Evolutionary conservation across 2,329 filamentous ascomycete genomes (phyloP).

Genomic region (Trichoderma polysporum): DNA sequence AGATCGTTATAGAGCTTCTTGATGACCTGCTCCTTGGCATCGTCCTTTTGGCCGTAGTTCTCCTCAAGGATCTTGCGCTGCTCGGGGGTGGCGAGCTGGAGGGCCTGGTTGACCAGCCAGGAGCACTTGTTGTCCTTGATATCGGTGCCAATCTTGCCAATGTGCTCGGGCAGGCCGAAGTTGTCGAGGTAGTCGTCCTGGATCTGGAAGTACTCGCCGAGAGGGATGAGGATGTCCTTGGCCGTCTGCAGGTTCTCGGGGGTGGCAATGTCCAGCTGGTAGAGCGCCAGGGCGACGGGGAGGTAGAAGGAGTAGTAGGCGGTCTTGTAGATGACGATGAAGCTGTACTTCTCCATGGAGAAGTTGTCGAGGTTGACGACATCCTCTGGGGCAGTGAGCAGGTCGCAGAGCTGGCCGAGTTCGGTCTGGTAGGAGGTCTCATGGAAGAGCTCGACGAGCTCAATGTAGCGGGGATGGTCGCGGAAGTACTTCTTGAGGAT

Average conservation of each 20-base stretch:
- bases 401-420: slow-evolving; percentile 88
- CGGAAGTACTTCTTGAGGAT: slow-evolving; percentile 95
- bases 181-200: slow-evolving; percentile 99
- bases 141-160: slow-evolving; percentile 98
- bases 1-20: slow-evolving; percentile 89
- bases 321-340: slow-evolving; percentile 99
- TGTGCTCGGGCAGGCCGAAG: slow-evolving; percentile 86
- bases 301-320: slow-evolving; percentile 99
- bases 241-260: slow-evolving; percentile 85
- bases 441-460: slow-evolving; percentile 94
- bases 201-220: slow-evolving; percentile 98
- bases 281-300: slow-evolving; percentile 84
- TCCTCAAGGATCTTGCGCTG: slow-evolving; percentile 86
- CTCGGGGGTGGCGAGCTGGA: slow-evolving; percentile 75
- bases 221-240: slow-evolving; percentile 88
- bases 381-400: slow-evolving; percentile 94
- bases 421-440: slow-evolving; percentile 93
- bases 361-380: slow-evolving; percentile 92
- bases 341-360: slow-evolving; percentile 89
- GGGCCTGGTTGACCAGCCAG: slow-evolving; percentile 94
- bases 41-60: slow-evolving; percentile 93
- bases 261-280: slow-evolving; percentile 82
- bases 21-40: slow-evolving; percentile 75
- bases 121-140: slow-evolving; percentile 99
- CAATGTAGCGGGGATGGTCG: slow-evolving; percentile 80